Percentiles rank a stretch among this genome's conserved stretches.
phyloP scores from a whole-genome alignment of 176 grass and related monocot species.

The Oryza officinalis region DNA sequence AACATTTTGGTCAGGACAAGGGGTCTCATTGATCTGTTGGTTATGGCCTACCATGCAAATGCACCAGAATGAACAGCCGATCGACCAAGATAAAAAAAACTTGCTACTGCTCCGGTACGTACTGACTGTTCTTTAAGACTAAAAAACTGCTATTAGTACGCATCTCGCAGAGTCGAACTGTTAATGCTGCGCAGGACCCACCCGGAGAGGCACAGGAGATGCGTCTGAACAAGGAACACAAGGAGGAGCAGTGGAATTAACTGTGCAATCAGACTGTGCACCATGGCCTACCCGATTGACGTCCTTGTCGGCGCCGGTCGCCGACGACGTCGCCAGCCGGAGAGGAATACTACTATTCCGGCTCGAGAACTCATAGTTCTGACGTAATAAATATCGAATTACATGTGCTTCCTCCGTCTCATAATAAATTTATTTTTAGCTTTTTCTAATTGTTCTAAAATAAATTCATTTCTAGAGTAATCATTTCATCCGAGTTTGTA shows the following conservation, averaged over 20 bases:
- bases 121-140: not conserved
- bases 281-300: not conserved
- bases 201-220: not conserved
- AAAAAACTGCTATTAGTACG: not conserved
- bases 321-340: not conserved
- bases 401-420: not conserved
- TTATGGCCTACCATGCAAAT: not conserved
- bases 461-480: too few species aligned
- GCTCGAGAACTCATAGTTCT: too few species aligned
- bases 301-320: constrained; percentile 24
- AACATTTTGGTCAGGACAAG: not conserved
- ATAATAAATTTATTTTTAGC: too few species aligned
- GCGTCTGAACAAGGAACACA: not conserved
- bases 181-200: not conserved
- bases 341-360: not conserved
- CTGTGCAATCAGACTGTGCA: not conserved
- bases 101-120: not conserved
- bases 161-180: not conserved
- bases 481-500: too few species aligned
- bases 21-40: not conserved
- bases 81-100: too few species aligned
- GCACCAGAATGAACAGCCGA: not conserved
- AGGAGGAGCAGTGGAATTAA: not conserved
- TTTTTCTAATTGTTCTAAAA: too few species aligned
- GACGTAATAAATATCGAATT: not conserved